phyloP scores from a whole-genome alignment of 106 monocot genomes.

The Ottelia alismoides region DNA sequence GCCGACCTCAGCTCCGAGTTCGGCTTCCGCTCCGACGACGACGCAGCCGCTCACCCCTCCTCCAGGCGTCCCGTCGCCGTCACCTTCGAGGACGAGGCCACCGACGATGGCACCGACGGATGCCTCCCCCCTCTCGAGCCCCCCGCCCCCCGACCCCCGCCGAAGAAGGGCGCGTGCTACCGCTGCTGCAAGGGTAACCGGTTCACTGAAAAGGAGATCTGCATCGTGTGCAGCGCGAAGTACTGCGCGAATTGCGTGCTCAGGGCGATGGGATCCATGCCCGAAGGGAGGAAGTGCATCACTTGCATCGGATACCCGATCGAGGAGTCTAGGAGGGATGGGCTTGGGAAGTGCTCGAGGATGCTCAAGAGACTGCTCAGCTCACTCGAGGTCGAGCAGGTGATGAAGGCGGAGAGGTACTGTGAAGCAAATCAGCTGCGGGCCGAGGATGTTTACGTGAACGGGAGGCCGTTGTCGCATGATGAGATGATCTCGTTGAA shows the following conservation, averaged over 20 bases:
- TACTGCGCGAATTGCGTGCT: conserved; percentile 59
- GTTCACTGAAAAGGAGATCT: conserved; percentile 78
- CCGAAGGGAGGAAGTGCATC: conserved; percentile 83
- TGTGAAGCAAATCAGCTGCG: conserved; percentile 68
- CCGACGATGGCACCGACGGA: conserved; percentile 1
- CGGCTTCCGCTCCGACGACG: conserved; percentile 5
- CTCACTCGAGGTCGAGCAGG: conserved; percentile 51
- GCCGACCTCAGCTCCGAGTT: conserved; percentile 10
- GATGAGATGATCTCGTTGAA: conserved; percentile 62
- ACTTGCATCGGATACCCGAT: conserved; percentile 59
- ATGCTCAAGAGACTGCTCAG: conserved; percentile 67
- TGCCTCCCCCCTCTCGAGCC: too few relatives aligned
- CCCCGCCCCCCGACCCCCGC: too few relatives aligned
- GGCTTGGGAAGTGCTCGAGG: conserved; percentile 57
- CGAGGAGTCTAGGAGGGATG: conserved; percentile 48
- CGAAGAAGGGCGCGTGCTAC: conserved; percentile 35
- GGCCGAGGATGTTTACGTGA: conserved; percentile 60
- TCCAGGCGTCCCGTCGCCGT: too few relatives aligned
- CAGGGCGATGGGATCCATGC: conserved; percentile 88
- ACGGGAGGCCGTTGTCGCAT: conserved; percentile 33
- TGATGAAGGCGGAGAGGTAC: conserved; percentile 41
- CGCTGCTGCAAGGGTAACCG: conserved; percentile 49
- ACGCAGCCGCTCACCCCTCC: too few relatives aligned
- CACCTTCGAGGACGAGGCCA: too few relatives aligned
- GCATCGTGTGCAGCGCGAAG: conserved; percentile 65